Conservation (phyloP, 225 moss, liverwort and hornwort species). For the Bryoerythrophyllum caledonicum region DNA sequence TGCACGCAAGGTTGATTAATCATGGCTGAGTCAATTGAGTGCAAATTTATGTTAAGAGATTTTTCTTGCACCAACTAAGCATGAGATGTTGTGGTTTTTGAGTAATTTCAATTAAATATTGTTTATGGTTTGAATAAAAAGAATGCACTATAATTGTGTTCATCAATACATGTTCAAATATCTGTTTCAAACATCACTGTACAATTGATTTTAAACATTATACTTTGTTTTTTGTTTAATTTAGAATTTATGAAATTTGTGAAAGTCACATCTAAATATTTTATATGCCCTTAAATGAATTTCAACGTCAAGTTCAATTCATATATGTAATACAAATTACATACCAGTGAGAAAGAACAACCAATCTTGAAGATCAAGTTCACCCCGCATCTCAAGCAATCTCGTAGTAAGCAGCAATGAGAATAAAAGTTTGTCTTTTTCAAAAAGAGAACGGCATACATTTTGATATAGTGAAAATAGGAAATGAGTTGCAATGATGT, state of each 20-base stretch:
- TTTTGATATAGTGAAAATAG: conserved; percentile 80
- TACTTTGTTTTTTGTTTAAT: too few species aligned
- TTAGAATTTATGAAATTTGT: too few species aligned
- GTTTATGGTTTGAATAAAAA: too few species aligned
- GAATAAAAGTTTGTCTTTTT: conserved; percentile 93
- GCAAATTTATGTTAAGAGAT: neutral
- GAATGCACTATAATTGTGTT: too few species aligned
- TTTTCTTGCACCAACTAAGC: neutral
- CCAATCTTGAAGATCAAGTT: conserved; percentile 76
- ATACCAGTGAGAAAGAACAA: conserved; percentile 85
- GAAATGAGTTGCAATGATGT: conserved; percentile 72
- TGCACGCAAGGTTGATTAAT: too few species aligned
- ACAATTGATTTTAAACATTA: too few species aligned
- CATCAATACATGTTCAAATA: too few species aligned
- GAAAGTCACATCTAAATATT: too few species aligned
- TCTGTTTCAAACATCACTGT: too few species aligned
- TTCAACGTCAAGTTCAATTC: neutral
- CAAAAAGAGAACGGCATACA: conserved; percentile 88
- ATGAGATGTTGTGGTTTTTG: neutral
- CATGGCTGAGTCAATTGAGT: too few species aligned
- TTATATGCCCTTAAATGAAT: too few species aligned
- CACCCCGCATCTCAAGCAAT: conserved; percentile 72
- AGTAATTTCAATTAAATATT: too few species aligned
- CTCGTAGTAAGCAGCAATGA: conserved; percentile 68
- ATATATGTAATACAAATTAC: neutral